Conservation (phyloP, 176 grass and related monocot genomes). For the Cymbopogon citratus region DNA sequence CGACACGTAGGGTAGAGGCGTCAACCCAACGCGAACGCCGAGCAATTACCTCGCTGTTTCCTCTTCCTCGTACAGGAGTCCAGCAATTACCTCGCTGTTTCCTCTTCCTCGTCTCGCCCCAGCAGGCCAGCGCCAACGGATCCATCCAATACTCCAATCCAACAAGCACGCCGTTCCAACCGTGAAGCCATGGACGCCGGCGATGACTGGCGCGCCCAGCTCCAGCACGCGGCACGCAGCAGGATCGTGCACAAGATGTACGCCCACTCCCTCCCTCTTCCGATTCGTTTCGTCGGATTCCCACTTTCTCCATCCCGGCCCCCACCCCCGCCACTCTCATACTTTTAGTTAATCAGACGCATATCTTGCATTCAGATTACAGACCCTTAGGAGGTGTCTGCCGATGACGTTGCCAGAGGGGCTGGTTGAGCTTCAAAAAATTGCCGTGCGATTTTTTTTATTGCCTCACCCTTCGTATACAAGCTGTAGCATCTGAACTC, state of each 20-base stretch:
- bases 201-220: slow-evolving; percentile 59
- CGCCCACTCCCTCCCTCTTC: background rate
- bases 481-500: no score
- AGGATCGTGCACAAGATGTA: slow-evolving; percentile 82
- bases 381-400: slow-evolving; percentile 60
- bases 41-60: no score
- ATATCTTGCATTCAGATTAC: slow-evolving; percentile 34
- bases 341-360: background rate
- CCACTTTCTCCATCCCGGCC: background rate
- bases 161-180: background rate
- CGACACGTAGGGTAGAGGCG: no score
- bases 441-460: no score
- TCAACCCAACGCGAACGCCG: no score
- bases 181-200: background rate
- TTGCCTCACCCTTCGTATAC: no score
- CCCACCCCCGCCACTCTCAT: background rate
- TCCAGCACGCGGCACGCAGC: slow-evolving; percentile 51
- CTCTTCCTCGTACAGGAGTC: no score
- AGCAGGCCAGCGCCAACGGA: background rate
- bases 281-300: background rate
- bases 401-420: slow-evolving; percentile 57
- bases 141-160: background rate
- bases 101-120: background rate
- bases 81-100: background rate
- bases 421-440: slow-evolving; percentile 60